These are phyloP conservation scores for Xylaria acuta DNA, from an alignment of 495 filamentous ascomycete species.

Conservation along the genomic window DNA sequence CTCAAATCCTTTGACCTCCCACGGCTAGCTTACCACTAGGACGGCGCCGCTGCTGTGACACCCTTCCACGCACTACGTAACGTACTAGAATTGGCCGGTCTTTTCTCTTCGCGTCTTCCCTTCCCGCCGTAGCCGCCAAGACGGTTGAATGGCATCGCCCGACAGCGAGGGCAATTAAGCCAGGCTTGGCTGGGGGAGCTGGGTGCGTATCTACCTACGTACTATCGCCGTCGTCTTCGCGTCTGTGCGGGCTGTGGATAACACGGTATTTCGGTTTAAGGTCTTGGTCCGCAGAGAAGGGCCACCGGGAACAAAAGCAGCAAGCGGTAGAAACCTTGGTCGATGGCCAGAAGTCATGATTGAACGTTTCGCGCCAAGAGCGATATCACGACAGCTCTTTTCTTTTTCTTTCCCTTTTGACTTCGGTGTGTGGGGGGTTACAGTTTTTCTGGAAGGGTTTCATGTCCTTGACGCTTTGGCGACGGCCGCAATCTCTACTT, in stretches of 20 bases:
- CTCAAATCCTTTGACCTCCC: background rate
- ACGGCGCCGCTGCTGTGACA: conserved; percentile 8
- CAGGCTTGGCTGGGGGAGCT: background rate
- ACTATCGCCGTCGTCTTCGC: background rate
- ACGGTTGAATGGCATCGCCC: conserved; percentile 10
- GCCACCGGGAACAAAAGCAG: background rate
- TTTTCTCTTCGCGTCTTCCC: background rate
- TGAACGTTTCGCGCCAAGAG: background rate
- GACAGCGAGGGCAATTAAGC: background rate
- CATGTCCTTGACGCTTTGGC: background rate
- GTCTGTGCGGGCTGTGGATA: background rate
- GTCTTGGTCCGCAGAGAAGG: background rate
- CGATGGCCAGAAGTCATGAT: background rate
- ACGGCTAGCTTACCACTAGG: conserved; percentile 3
- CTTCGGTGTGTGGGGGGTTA: background rate
- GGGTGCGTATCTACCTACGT: background rate
- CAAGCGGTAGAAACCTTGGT: background rate
- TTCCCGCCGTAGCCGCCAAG: conserved; percentile 19
- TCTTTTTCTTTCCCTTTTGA: background rate
- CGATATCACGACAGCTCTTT: background rate
- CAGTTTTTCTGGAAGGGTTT: background rate
- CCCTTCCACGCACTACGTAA: conserved; percentile 5
- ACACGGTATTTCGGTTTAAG: background rate
- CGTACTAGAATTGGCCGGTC: conserved; percentile 2
- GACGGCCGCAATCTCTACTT: background rate